Conservation (phyloP, 768 basidiomycete genomes). For the Mycena pura region DNA sequence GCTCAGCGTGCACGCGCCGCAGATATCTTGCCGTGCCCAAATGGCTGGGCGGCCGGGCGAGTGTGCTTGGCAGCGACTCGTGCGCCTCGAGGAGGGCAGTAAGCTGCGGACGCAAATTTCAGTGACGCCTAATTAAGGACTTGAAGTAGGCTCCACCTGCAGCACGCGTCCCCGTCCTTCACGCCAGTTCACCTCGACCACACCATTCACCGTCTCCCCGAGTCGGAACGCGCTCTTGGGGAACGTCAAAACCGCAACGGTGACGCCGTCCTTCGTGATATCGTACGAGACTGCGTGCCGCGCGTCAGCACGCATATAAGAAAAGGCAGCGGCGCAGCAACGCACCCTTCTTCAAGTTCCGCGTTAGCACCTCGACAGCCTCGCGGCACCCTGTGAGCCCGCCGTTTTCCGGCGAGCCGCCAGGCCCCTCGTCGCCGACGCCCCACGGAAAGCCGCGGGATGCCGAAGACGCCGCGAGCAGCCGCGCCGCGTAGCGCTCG, state of each 20-base stretch:
- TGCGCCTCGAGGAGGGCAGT: conserved; percentile 91
- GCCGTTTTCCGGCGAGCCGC: conserved; percentile 49
- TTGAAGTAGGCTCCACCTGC: conserved; percentile 61
- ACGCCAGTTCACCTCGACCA: conserved; percentile 85
- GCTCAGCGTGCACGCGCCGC: conserved; percentile 84
- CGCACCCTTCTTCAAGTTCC: conserved; percentile 89
- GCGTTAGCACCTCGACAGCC: conserved; percentile 89
- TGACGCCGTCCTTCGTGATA: conserved; percentile 90
- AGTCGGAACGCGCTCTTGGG: conserved; percentile 90
- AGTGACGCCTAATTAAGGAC: background rate
- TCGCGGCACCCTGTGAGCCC: conserved; percentile 71
- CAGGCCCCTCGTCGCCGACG: conserved; percentile 38
- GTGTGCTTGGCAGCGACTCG: conserved; percentile 75
- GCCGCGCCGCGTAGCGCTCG: conserved; percentile 56
- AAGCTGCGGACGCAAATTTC: conserved; percentile 53
- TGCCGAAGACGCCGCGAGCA: conserved; percentile 47
- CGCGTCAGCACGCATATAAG: background rate
- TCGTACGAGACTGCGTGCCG: conserved; percentile 91
- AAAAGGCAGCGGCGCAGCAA: conserved; percentile 8
- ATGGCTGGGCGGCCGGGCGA: conserved; percentile 51
- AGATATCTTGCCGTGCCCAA: conserved; percentile 51
- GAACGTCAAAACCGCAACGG: conserved; percentile 90
- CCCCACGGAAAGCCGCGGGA: conserved; percentile 30
- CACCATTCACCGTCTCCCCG: conserved; percentile 90
- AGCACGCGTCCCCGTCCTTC: conserved; percentile 77